Percentiles rank a stretch among this genome's conserved stretches.
These are phyloP conservation scores for Fomes fomentarius DNA, from an alignment of 1,284 basidiomycete genomes.

Conservation along the genomic window DNA sequence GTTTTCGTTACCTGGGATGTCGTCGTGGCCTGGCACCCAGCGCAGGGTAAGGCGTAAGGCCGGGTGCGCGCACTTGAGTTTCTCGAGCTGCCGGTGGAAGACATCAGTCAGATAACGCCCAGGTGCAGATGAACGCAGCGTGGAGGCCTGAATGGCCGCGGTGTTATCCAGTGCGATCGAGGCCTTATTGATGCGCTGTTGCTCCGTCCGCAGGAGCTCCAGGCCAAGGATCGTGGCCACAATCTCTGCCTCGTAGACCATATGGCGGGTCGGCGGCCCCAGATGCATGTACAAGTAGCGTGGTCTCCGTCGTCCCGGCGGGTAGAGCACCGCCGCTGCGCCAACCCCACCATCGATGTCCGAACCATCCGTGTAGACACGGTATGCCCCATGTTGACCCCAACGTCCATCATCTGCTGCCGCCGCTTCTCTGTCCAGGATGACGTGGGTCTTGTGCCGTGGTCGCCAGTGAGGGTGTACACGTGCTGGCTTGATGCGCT, in stretches of 20 bases:
- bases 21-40: constrained; percentile 25
- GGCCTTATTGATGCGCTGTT: background rate
- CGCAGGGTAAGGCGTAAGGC: constrained; percentile 8
- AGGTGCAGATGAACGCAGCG: background rate
- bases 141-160: constrained; percentile 8
- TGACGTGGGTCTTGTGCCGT: background rate
- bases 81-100: constrained; percentile 1
- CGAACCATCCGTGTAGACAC: constrained; percentile 24
- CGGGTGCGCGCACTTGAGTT: constrained; percentile 4
- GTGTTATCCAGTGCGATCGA: constrained; percentile 21
- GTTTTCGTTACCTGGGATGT: constrained; percentile 24
- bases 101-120: constrained; percentile 19
- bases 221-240: constrained; percentile 25
- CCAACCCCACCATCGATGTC: constrained; percentile 9
- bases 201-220: constrained; percentile 3
- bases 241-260: constrained; percentile 36
- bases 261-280: constrained; percentile 28
- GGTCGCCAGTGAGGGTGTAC: constrained; percentile 8
- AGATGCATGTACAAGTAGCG: constrained; percentile 25
- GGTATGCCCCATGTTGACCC: background rate
- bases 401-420: background rate
- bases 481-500: constrained; percentile 16
- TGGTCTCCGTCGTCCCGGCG: background rate
- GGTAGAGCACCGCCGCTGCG: constrained; percentile 10
- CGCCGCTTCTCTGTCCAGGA: constrained; percentile 2